phyloP scores from a whole-genome alignment of 495 filamentous ascomycete genomes.

The Lophiostoma macrostomum region DNA sequence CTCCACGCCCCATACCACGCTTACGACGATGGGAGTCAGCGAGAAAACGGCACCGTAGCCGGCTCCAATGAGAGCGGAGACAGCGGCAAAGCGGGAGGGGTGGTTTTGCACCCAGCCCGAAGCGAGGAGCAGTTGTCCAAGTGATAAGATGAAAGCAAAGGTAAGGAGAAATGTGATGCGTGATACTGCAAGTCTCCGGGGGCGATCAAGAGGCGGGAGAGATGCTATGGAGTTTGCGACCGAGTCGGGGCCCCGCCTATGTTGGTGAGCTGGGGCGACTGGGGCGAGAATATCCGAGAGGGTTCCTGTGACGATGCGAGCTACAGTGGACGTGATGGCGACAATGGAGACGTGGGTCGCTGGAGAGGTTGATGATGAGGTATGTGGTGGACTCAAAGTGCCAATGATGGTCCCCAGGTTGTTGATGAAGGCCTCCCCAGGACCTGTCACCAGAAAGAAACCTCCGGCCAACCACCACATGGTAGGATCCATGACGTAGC shows the following conservation, averaged over 20 bases:
- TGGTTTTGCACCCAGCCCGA: conserved; percentile 65
- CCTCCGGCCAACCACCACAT: conserved; percentile 94
- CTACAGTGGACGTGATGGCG: conserved; percentile 83
- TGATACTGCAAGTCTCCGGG: conserved; percentile 58
- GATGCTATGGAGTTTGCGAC: conserved; percentile 36
- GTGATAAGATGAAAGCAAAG: conserved; percentile 69
- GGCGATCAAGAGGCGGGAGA: conserved; percentile 34
- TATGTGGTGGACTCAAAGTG: conserved; percentile 67
- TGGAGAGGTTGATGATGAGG: conserved; percentile 52
- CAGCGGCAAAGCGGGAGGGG: conserved; percentile 69
- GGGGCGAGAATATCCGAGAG: conserved; percentile 87
- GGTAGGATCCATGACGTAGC: conserved; percentile 79
- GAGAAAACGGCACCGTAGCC: conserved; percentile 92
- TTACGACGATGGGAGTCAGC: conserved; percentile 84
- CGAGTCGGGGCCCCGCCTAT: conserved; percentile 38
- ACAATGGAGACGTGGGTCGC: conserved; percentile 92
- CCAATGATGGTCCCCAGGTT: conserved; percentile 92
- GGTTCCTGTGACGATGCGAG: conserved; percentile 79
- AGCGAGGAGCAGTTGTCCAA: conserved; percentile 73
- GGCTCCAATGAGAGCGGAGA: conserved; percentile 75
- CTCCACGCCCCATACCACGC: conserved; percentile 94
- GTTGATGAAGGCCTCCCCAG: conserved; percentile 95
- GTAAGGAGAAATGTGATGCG: conserved; percentile 75
- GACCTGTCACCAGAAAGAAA: conserved; percentile 91
- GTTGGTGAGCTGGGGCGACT: conserved; percentile 39